Conservation (phyloP, 768 basidiomycete species). For the Leccinum olivaceopallidum region DNA sequence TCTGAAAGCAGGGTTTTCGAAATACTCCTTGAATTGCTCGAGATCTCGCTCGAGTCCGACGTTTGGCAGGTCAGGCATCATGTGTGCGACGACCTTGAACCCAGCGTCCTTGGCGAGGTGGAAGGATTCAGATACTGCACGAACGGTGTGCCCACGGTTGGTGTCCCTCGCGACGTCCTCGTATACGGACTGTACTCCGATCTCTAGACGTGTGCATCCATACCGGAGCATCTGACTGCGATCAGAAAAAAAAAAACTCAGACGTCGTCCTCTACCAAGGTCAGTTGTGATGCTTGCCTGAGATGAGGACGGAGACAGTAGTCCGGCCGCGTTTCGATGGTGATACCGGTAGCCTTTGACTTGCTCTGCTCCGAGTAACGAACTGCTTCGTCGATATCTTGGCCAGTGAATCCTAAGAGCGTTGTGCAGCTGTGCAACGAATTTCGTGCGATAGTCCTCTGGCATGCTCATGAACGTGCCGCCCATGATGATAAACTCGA, state of each 20-base stretch:
- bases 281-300: too few species aligned
- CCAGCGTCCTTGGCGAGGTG: slow-evolving; percentile 98
- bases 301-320: slow-evolving; percentile 55
- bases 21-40: slow-evolving; percentile 99
- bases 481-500: slow-evolving; percentile 95
- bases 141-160: slow-evolving; percentile 98
- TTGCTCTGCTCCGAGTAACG: too few species aligned
- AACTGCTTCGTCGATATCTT: too few species aligned
- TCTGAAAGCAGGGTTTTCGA: slow-evolving; percentile 96
- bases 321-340: background rate
- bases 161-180: slow-evolving; percentile 99
- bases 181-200: slow-evolving; percentile 98
- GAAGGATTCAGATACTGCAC: slow-evolving; percentile 94
- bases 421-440: slow-evolving; percentile 30
- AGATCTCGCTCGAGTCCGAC: slow-evolving; percentile 97
- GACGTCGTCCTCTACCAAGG: too few species aligned
- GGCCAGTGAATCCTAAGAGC: too few species aligned
- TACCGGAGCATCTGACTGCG: slow-evolving; percentile 93
- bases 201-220: slow-evolving; percentile 97
- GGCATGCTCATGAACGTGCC: slow-evolving; percentile 99
- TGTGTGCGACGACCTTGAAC: slow-evolving; percentile 99
- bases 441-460: slow-evolving; percentile 91
- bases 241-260: too few species aligned
- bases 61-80: slow-evolving; percentile 99
- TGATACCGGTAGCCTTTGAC: too few species aligned